These are phyloP conservation scores for Pythium grandisporangium DNA, from an alignment of 352 stramenopile genomes.

Conservation along the genomic window DNA sequence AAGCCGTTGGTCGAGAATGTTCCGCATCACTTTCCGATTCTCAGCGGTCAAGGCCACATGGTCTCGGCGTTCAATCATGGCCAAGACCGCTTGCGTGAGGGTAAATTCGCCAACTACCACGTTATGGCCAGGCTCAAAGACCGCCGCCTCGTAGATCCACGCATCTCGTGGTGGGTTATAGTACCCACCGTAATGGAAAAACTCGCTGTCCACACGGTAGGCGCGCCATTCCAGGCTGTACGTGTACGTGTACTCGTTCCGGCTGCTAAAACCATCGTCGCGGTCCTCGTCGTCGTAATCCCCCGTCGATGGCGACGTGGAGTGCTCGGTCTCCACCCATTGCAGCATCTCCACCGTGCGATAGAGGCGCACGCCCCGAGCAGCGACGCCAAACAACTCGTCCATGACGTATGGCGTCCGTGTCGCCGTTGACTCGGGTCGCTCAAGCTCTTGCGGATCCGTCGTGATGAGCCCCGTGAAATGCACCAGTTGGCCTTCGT, in stretches of 20 bases:
- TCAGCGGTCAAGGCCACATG: slow-evolving; percentile 28
- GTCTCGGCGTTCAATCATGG: slow-evolving; percentile 59
- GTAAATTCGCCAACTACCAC: slow-evolving; percentile 58
- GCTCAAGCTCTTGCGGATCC: slow-evolving; percentile 10
- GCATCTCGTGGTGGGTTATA: slow-evolving; percentile 50
- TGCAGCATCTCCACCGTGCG: slow-evolving; percentile 74
- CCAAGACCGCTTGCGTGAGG: slow-evolving; percentile 41
- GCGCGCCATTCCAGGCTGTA: slow-evolving; percentile 59
- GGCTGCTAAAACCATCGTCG: slow-evolving; percentile 29
- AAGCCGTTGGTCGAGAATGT: slow-evolving; percentile 40
- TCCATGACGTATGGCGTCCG: slow-evolving; percentile 45
- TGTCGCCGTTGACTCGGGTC: slow-evolving; percentile 6
- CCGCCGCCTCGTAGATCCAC: slow-evolving; percentile 37
- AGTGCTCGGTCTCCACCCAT: slow-evolving; percentile 72
- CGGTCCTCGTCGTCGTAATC: slow-evolving; percentile 27
- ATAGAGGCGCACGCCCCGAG: slow-evolving; percentile 51
- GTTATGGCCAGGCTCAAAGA: slow-evolving; percentile 9
- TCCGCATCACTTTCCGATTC: slow-evolving; percentile 39
- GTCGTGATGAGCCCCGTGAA: slow-evolving; percentile 30
- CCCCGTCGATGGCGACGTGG: slow-evolving; percentile 23
- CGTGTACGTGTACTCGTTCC: slow-evolving; percentile 57
- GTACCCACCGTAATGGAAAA: slow-evolving; percentile 53
- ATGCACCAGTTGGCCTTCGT: slow-evolving; percentile 18
- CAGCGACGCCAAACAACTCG: slow-evolving; percentile 42
- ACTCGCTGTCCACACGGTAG: slow-evolving; percentile 35